Percentiles rank a stretch among this genome's conserved stretches.
Evolutionary conservation across 1,284 basidiomycete genomes (phyloP).

Genomic region (Volvariella volvacea): DNA sequence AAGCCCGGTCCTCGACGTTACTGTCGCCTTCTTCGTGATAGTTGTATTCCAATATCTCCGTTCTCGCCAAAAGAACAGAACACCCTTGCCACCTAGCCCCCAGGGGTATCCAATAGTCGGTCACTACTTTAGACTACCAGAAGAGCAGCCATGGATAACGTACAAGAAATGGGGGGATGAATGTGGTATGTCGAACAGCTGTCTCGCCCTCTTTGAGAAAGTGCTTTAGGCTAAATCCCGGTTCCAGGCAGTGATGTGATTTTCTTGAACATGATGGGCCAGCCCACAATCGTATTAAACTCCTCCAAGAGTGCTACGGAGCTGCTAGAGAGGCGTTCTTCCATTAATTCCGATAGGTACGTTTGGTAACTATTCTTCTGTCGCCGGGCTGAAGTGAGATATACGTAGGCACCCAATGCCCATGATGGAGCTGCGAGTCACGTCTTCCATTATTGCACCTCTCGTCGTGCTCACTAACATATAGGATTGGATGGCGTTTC

Average conservation of each 20-base stretch:
- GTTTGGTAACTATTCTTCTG: not conserved
- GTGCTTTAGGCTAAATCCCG: not conserved
- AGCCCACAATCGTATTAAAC: conserved; percentile 10
- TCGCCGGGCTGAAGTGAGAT: not conserved
- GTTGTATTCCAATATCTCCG: not conserved
- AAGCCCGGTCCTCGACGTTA: too few relatives aligned
- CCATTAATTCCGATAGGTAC: conserved; percentile 15
- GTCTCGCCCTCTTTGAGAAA: not conserved
- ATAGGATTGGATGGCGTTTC: conserved; percentile 9
- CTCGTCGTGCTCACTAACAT: not conserved
- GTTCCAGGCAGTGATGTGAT: conserved; percentile 10
- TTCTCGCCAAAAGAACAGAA: not conserved
- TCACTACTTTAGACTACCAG: conserved; percentile 14
- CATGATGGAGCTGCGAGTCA: conserved; percentile 11
- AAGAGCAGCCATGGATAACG: conserved; percentile 12
- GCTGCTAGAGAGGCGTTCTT: conserved; percentile 13
- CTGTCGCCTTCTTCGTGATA: too few relatives aligned
- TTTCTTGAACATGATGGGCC: conserved; percentile 10
- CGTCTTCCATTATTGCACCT: not conserved
- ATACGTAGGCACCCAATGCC: conserved; percentile 8
- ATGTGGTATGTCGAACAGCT: conserved; percentile 8
- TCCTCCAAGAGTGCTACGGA: conserved; percentile 9
- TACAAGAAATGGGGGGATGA: conserved; percentile 12
- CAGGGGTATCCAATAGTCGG: conserved; percentile 15
- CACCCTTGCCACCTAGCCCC: conserved; percentile 13